Evolutionary conservation across 768 basidiomycete species (phyloP).

Genomic region (Termitomyces eurrhizus): DNA sequence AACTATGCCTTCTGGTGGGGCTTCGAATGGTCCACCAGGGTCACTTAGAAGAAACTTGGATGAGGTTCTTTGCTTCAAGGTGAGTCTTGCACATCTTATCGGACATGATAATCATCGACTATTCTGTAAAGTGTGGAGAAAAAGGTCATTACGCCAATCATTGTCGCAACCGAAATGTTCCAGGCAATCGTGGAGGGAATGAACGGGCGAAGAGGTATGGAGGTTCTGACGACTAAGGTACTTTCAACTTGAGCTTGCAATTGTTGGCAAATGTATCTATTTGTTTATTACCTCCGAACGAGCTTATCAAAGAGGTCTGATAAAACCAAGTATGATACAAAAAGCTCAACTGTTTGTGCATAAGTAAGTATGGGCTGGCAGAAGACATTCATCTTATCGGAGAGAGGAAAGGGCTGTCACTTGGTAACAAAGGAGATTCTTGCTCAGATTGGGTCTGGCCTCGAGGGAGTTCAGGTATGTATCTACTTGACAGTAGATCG

Average conservation of each 20-base stretch:
- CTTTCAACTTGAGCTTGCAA: neutral
- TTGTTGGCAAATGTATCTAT: neutral
- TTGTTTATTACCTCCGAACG: neutral
- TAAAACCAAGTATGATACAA: neutral
- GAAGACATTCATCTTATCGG: conserved; percentile 68
- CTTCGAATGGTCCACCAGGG: conserved; percentile 24
- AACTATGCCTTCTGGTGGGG: conserved; percentile 20
- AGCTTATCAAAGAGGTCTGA: too few species aligned
- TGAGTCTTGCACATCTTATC: conserved; percentile 23
- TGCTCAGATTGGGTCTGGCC: conserved; percentile 60
- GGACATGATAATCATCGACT: conserved; percentile 5
- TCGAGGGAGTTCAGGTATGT: conserved; percentile 61
- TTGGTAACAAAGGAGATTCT: conserved; percentile 78
- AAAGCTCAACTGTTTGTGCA: neutral
- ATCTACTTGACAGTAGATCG: neutral
- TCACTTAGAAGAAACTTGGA: conserved; percentile 69
- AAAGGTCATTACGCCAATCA: conserved; percentile 95
- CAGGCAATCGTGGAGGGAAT: conserved; percentile 84
- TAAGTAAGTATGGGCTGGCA: conserved; percentile 77
- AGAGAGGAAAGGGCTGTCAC: conserved; percentile 65
- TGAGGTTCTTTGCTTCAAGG: conserved; percentile 87
- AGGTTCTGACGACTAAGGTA: conserved; percentile 13
- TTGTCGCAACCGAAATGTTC: conserved; percentile 87
- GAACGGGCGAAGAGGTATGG: conserved; percentile 51
- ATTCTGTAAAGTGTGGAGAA: conserved; percentile 66